phyloP scores from a whole-genome alignment of 306 rosid genomes.

The Lotus japonicus region DNA sequence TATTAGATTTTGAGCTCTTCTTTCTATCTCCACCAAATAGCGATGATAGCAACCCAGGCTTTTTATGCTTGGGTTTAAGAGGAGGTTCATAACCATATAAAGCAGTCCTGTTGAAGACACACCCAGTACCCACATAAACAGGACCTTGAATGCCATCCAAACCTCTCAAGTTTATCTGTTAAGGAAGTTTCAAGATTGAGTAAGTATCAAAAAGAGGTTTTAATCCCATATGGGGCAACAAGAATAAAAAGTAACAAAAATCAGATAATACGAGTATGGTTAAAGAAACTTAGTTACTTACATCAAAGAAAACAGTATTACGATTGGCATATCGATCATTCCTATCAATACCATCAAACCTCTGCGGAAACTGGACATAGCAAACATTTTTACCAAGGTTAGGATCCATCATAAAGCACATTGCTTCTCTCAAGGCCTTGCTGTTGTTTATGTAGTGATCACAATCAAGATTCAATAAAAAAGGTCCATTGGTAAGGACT shows the following conservation, averaged over 20 bases:
- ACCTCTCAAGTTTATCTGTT: slow-evolving; percentile 93
- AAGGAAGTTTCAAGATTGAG: neutral
- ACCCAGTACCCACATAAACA: slow-evolving; percentile 97
- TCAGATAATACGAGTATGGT: neutral
- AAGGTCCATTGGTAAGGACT: slow-evolving; percentile 94
- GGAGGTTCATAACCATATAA: slow-evolving; percentile 97
- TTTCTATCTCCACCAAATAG: slow-evolving; percentile 69
- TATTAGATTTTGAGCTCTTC: slow-evolving; percentile 68
- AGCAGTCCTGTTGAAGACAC: slow-evolving; percentile 92
- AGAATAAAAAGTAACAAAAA: neutral
- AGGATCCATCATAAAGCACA: slow-evolving; percentile 99
- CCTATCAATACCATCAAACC: slow-evolving; percentile 93
- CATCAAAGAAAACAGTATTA: slow-evolving; percentile 94
- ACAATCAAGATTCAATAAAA: slow-evolving; percentile 96
- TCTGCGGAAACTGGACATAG: slow-evolving; percentile 96
- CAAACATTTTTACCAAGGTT: slow-evolving; percentile 89
- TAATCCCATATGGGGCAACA: neutral
- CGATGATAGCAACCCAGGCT: slow-evolving; percentile 57
- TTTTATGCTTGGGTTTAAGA: slow-evolving; percentile 69
- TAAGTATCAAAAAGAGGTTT: neutral
- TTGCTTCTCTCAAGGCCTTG: slow-evolving; percentile 94
- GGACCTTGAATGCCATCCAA: slow-evolving; percentile 98
- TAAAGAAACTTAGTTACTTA: slow-evolving; percentile 48
- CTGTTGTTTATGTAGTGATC: slow-evolving; percentile 98
- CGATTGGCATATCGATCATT: slow-evolving; percentile 96